phyloP scores from a whole-genome alignment of 805 yeast genomes.

The Kazachstania africana region DNA sequence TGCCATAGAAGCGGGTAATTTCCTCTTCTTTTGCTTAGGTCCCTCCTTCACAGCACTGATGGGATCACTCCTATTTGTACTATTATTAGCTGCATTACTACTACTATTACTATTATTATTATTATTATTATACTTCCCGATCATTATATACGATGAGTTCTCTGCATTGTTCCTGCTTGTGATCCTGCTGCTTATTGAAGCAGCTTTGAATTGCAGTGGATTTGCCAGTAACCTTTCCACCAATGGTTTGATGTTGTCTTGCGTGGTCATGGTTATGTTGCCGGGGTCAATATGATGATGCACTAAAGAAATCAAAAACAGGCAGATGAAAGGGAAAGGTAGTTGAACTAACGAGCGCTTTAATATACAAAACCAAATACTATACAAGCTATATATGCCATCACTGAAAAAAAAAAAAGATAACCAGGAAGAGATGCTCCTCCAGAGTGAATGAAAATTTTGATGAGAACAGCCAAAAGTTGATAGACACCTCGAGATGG shows the following conservation, averaged over 20 bases:
- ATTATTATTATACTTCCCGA: slow-evolving; percentile 12
- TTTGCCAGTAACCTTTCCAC: slow-evolving; percentile 50
- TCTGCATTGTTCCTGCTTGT: not conserved
- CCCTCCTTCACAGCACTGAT: slow-evolving; percentile 51
- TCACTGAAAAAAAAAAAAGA: too few relatives aligned
- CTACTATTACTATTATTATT: too few relatives aligned
- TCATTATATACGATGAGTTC: slow-evolving; percentile 40
- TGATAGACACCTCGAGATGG: too few relatives aligned
- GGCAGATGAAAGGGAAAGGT: too few relatives aligned
- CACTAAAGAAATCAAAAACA: too few relatives aligned
- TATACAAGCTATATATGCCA: too few relatives aligned
- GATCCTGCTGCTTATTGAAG: slow-evolving; percentile 1
- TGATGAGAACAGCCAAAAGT: too few relatives aligned
- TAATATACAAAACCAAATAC: too few relatives aligned
- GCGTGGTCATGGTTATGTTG: slow-evolving; percentile 14
- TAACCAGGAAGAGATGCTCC: too few relatives aligned
- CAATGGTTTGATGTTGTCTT: slow-evolving; percentile 33
- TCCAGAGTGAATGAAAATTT: too few relatives aligned
- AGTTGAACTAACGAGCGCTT: too few relatives aligned
- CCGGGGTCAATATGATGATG: not conserved
- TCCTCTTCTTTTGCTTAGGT: slow-evolving; percentile 47
- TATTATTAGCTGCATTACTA: too few relatives aligned
- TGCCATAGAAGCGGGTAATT: slow-evolving; percentile 40
- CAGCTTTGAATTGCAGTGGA: slow-evolving; percentile 45
- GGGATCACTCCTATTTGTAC: slow-evolving; percentile 16